Conservation (phyloP, 495 filamentous ascomycete species). For the Alectoria sarmentosa region DNA sequence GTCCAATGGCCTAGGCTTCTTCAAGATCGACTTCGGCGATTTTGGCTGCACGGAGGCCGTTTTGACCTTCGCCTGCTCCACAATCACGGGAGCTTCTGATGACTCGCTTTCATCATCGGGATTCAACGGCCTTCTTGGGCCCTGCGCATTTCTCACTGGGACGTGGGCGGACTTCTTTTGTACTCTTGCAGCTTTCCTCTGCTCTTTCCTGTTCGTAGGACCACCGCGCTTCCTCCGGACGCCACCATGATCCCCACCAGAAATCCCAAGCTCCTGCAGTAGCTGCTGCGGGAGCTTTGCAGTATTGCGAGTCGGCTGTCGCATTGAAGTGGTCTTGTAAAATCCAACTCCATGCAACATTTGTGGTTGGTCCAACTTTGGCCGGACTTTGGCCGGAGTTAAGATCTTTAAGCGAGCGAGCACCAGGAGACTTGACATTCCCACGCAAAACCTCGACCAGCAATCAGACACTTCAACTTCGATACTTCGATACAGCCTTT, state of each 20-base stretch:
- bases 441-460: slow-evolving; percentile 18
- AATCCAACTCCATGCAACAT: neutral
- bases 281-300: slow-evolving; percentile 58
- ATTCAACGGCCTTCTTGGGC: slow-evolving; percentile 20
- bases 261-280: slow-evolving; percentile 50
- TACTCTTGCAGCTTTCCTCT: slow-evolving; percentile 48
- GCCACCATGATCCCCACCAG: slow-evolving; percentile 32
- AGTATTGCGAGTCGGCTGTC: slow-evolving; percentile 44
- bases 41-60: slow-evolving; percentile 27
- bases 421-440: slow-evolving; percentile 29
- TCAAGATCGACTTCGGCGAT: slow-evolving; percentile 21
- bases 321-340: slow-evolving; percentile 26
- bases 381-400: neutral
- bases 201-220: slow-evolving; percentile 50
- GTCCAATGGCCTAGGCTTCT: slow-evolving; percentile 21
- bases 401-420: slow-evolving; percentile 18
- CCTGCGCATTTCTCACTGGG: slow-evolving; percentile 17
- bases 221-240: slow-evolving; percentile 36
- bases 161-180: slow-evolving; percentile 45
- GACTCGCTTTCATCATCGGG: slow-evolving; percentile 27
- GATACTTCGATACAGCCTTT: slow-evolving; percentile 43
- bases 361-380: neutral
- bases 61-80: slow-evolving; percentile 16
- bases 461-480: slow-evolving; percentile 20
- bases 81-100: neutral